Evolutionary conservation across 2,329 filamentous ascomycete genomes (phyloP).

Genomic region (Aspergillus ibericus): DNA sequence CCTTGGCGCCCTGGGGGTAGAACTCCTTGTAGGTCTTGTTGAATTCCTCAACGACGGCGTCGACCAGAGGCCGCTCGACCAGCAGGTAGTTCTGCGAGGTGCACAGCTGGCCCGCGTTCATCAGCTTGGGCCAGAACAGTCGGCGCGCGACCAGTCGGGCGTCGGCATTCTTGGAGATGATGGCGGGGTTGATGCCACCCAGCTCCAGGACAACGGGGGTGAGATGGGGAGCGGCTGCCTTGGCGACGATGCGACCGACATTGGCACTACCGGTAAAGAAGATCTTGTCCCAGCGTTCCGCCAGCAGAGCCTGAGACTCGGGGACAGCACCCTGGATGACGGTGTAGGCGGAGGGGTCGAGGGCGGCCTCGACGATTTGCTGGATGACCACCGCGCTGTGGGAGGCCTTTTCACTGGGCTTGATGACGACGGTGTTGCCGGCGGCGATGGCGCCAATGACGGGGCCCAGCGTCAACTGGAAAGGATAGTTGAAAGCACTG

Average conservation of each 20-base stretch:
- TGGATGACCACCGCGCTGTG: conserved; percentile 74
- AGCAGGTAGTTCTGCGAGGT: conserved; percentile 91
- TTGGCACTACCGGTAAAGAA: conserved; percentile 83
- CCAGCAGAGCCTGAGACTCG: conserved; percentile 77
- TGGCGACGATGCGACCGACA: conserved; percentile 83
- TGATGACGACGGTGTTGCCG: conserved; percentile 85
- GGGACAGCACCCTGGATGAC: conserved; percentile 78
- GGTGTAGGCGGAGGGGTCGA: conserved; percentile 75
- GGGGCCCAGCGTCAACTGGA: conserved; percentile 76
- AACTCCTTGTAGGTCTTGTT: conserved; percentile 71
- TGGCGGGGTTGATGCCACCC: conserved; percentile 87
- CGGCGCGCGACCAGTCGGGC: conserved; percentile 76
- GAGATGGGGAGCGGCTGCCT: conserved; percentile 84
- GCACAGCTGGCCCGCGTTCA: conserved; percentile 89
- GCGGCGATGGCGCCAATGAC: conserved; percentile 87
- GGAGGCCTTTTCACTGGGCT: conserved; percentile 83
- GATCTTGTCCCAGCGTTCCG: conserved; percentile 96
- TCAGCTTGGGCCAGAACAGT: conserved; percentile 82
- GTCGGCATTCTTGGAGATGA: conserved; percentile 82
- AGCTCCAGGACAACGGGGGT: conserved; percentile 89
- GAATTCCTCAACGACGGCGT: conserved; percentile 71
- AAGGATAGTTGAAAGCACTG: conserved; percentile 87
- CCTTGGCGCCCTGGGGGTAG: conserved; percentile 77
- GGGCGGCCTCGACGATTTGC: conserved; percentile 70
- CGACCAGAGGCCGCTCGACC: conserved; percentile 71